phyloP scores from a whole-genome alignment of 192 early-diverging fungal species.

The Pilaira anomala region DNA sequence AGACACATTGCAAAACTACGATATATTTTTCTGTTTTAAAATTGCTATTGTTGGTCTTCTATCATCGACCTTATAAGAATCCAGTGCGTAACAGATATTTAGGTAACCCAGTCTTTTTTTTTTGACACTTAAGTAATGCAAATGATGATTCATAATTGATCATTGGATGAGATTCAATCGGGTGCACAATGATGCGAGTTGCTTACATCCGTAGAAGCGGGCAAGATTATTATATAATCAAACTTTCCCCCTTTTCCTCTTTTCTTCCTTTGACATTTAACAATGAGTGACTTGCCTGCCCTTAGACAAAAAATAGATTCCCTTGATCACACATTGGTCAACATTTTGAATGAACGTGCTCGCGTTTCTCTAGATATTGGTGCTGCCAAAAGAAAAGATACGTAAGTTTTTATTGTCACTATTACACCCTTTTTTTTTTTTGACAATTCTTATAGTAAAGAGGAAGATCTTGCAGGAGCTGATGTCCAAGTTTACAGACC shows the following conservation, averaged over 20 bases:
- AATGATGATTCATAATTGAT: no score
- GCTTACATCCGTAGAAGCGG: no score
- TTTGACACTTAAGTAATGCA: no score
- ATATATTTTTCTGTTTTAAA: no score
- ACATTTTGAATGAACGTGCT: slow-evolving; percentile 80
- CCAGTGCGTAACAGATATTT: no score
- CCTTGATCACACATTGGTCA: slow-evolving; percentile 70
- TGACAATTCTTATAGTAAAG: slow-evolving; percentile 15
- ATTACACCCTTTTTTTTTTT: slow-evolving; percentile 2
- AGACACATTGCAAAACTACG: no score
- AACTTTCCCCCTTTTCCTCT: neutral
- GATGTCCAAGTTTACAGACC: slow-evolving; percentile 72
- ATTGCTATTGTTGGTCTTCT: no score
- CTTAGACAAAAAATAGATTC: slow-evolving; percentile 69
- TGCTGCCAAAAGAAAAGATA: slow-evolving; percentile 56
- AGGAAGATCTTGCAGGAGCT: slow-evolving; percentile 13
- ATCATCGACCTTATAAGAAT: no score
- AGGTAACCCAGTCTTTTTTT: no score
- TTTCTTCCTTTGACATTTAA: neutral
- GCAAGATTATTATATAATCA: no score
- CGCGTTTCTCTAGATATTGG: slow-evolving; percentile 78
- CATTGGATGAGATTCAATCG: no score
- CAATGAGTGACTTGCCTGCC: slow-evolving; percentile 49
- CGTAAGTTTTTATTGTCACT: neutral
- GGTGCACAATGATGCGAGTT: no score